Evolutionary conservation across 495 filamentous ascomycete species (phyloP).

Genomic region (Penicillium verhagenii): DNA sequence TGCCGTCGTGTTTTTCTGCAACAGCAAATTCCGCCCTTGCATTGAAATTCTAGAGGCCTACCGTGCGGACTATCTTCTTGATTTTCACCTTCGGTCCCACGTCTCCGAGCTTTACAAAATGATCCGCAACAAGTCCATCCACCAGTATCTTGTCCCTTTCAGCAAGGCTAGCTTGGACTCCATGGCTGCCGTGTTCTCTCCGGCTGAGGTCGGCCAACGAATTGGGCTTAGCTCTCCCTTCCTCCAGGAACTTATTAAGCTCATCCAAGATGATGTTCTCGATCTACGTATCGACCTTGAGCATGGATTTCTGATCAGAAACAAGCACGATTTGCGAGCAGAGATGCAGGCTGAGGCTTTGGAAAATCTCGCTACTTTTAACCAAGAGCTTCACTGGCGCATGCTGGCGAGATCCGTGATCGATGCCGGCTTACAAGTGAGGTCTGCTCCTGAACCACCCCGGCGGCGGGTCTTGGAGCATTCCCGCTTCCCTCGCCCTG

Average conservation of each 20-base stretch:
- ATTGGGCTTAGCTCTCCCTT: conserved; percentile 55
- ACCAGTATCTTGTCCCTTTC: conserved; percentile 85
- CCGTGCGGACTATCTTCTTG: conserved; percentile 80
- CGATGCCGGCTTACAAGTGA: conserved; percentile 73
- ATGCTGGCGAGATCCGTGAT: conserved; percentile 73
- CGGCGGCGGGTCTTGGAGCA: background rate
- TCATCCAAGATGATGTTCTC: conserved; percentile 73
- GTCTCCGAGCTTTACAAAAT: conserved; percentile 63
- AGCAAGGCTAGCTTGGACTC: conserved; percentile 69
- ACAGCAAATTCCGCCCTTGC: conserved; percentile 80
- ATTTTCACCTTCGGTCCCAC: conserved; percentile 80
- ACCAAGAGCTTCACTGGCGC: conserved; percentile 69
- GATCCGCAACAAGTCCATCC: conserved; percentile 86
- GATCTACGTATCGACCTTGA: conserved; percentile 82
- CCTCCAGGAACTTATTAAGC: conserved; percentile 69
- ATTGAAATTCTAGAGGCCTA: conserved; percentile 79
- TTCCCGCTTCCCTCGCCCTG: background rate
- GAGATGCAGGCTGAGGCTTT: conserved; percentile 68
- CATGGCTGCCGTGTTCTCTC: conserved; percentile 64
- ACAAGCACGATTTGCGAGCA: conserved; percentile 59
- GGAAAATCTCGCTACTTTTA: conserved; percentile 65
- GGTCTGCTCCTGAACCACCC: conserved; percentile 12
- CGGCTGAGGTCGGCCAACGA: conserved; percentile 34
- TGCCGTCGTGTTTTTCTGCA: conserved; percentile 83
- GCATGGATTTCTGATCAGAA: conserved; percentile 72